Evolutionary conservation across 768 basidiomycete species (phyloP), one percentile per base, ranked within the genome.

Genomic region (Leucocoprinus leucothites): DNA sequence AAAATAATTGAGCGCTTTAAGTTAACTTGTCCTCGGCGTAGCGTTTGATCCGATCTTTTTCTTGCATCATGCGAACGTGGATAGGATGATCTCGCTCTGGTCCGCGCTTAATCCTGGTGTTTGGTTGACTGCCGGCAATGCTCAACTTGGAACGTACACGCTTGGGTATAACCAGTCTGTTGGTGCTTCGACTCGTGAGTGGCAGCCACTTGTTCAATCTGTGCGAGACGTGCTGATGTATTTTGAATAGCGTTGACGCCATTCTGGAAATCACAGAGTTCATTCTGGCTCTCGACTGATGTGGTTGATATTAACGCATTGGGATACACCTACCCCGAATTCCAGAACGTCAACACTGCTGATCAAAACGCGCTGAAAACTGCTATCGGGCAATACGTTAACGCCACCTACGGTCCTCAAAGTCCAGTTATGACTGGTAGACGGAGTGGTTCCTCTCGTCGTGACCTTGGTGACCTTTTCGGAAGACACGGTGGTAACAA

Each of bases 31-130:
- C 31, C 13, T 34, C 13, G 5, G 31, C 13, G 11, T 56, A 72
- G 76, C 64, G 5, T 77, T 77, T 53, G 79, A 79, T 60, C 75
- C 76, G 1, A 71, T 77, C 51, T 79, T 80, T 65, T 79, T 67
- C 62, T 53, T 79, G 50, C 79, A 79, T 56, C 78, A 80, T 57
- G 53, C 62, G 41, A 74, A 80, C 35, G 76, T 79, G 13, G 79
- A 80, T 57, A 74, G 78, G 18, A 13, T 78, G 58, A 62, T 79
- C 31, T 64, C 76, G 1, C 60, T 80, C 6, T 80, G 76, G 78
- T 64, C 69, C 13, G 77, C 72, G 2, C 46, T 79, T 34, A 68
- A 80, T 57, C 71, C 68, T 2, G 64, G 60, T 2, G 70, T 73
- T 7, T 74, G 73, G 71, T 70, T 77, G 3, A 60, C 56, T 42